phyloP scores from a whole-genome alignment of 2,329 filamentous ascomycete genomes.

The Ceratocystis papillata region DNA sequence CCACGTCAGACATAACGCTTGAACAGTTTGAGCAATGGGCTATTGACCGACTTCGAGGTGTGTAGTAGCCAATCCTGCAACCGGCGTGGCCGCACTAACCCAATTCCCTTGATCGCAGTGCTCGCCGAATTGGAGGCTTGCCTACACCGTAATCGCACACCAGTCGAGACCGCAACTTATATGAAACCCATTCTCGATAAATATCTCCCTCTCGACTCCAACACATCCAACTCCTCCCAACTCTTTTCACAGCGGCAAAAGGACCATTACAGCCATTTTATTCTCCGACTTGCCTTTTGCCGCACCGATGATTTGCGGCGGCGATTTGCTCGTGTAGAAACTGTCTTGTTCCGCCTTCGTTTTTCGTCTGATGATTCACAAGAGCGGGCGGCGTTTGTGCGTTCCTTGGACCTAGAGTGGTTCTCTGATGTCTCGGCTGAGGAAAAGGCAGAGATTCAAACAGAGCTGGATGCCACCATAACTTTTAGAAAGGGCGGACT shows the following conservation, averaged over 20 bases:
- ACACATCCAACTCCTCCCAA: conserved; percentile 50
- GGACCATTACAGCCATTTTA: conserved; percentile 97
- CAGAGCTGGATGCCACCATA: conserved; percentile 42
- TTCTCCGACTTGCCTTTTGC: conserved; percentile 83
- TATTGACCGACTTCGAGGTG: conserved; percentile 77
- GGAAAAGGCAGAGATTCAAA: conserved; percentile 56
- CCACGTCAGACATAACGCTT: conserved; percentile 86
- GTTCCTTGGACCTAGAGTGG: conserved; percentile 71
- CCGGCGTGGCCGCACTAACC: no score
- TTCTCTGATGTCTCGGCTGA: conserved; percentile 75
- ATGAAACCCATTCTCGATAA: conserved; percentile 83
- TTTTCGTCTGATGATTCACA: conserved; percentile 63
- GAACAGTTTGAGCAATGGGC: conserved; percentile 99
- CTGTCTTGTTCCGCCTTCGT: conserved; percentile 75
- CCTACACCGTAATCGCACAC: conserved; percentile 80
- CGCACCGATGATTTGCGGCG: conserved; percentile 81
- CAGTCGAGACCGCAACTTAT: conserved; percentile 69
- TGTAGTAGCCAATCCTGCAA: conserved; percentile 23
- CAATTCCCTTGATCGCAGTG: conserved; percentile 38
- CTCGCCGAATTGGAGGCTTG: conserved; percentile 86
- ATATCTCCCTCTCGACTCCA: conserved; percentile 68
- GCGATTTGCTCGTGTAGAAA: conserved; percentile 77
- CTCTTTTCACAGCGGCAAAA: conserved; percentile 70
- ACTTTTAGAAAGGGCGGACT: conserved; percentile 33
- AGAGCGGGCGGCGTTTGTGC: conserved; percentile 67